phyloP scores from a whole-genome alignment of 1,139 yeast genomes.

The Pichia sp. region DNA sequence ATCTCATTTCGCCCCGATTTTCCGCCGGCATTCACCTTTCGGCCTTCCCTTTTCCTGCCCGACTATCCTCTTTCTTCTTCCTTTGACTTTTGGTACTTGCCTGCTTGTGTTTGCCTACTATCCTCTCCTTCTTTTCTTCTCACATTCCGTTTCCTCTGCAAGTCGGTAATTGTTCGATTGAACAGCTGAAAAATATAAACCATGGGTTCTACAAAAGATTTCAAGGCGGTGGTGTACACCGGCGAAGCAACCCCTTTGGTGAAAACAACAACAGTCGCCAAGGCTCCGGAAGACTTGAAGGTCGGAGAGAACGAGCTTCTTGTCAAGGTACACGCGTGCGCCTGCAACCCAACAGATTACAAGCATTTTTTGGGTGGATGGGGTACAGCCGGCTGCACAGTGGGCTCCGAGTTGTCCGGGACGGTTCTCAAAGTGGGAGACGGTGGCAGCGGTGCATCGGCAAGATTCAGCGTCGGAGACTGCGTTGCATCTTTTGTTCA shows the following conservation, averaged over 20 bases:
- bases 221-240: constrained; percentile 10
- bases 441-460: background rate
- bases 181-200: too few relatives aligned
- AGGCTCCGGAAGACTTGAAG: background rate
- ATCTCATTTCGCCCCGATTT: background rate
- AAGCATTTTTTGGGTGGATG: constrained; percentile 45
- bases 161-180: too few relatives aligned
- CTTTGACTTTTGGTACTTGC: too few relatives aligned
- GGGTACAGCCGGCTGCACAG: constrained; percentile 44
- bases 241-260: constrained; percentile 3
- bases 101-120: too few relatives aligned
- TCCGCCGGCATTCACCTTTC: background rate
- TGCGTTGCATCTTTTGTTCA: constrained; percentile 46
- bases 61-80: too few relatives aligned
- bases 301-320: constrained; percentile 43
- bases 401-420: constrained; percentile 62
- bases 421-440: constrained; percentile 61
- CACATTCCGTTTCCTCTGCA: background rate
- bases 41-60: background rate
- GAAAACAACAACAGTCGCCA: background rate
- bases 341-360: constrained; percentile 76
- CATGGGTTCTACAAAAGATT: background rate
- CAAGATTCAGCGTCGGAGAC: constrained; percentile 42
- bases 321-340: constrained; percentile 54
- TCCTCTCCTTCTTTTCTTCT: background rate